Base-by-base conservation (phyloP, 2,329 filamentous ascomycete genomes). In the Seiridium cupressi region DNA sequence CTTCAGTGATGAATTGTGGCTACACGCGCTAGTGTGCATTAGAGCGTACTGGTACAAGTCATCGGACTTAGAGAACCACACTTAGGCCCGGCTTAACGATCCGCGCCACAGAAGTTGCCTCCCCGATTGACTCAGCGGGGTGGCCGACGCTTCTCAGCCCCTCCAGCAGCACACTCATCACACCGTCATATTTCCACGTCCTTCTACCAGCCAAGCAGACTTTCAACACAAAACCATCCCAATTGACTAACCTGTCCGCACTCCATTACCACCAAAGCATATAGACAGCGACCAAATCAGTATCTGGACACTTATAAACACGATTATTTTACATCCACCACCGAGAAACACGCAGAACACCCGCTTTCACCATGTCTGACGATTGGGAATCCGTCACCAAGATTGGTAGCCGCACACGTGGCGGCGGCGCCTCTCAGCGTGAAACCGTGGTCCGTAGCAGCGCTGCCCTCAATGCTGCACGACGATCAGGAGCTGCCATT, bases 361-460 rank as follows among this genome's bases (percentile, higher is more conserved):
- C 46, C 51, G 26, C 8, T 55, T 51, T 65, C 49, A 60, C 65
- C 57, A 57, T 90, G 85, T 82, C 85, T 73, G 92, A 96, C 72
- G 47, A 53, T 35, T 98, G 94, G 93, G 90, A 97, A 70, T 77
- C 80, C 68, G 87, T 90, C 69, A 96, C 93, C 79, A 96, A 95
- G 85, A 98, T 99, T 74, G 95, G 95, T 73, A 92, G 87, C 86
- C 94, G 91, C 79, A 85, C 85, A 72, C 87, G 88, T 71, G 85
- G 86, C 66, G 84, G 88, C 67, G 90, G 89, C 69, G 84, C 77
- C 61, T 76, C 75, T 59, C 81, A 86, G 67, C 91, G 92, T 68
- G 93, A 97, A 84, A 96, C 90, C 3, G 93, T 97, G 69, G 85
- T 98, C 74, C 90, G 90, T 75, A 92, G 94, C 73, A 92, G 91